phyloP scores from a whole-genome alignment of 495 filamentous ascomycete species.

The Polyplosphaeria fusca region DNA sequence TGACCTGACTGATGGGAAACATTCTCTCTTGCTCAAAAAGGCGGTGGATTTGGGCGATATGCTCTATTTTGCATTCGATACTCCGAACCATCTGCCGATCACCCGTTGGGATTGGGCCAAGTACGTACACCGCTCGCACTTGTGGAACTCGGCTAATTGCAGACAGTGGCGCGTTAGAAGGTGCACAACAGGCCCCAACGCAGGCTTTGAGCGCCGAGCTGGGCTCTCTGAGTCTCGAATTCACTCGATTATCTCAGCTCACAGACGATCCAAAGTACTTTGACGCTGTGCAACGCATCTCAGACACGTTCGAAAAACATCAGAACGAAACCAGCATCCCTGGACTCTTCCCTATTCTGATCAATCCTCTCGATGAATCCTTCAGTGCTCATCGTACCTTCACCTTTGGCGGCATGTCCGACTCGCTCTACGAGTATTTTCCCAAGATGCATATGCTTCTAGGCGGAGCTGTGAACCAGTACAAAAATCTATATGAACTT shows the following conservation, averaged over 20 bases:
- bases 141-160: slow-evolving; percentile 58
- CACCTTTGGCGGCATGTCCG: slow-evolving; percentile 77
- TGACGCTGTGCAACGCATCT: slow-evolving; percentile 89
- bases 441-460: slow-evolving; percentile 79
- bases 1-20: slow-evolving; percentile 56
- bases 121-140: no score
- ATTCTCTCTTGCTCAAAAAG: slow-evolving; percentile 73
- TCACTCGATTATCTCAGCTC: slow-evolving; percentile 88
- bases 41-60: slow-evolving; percentile 85
- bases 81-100: slow-evolving; percentile 93
- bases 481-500: slow-evolving; percentile 73
- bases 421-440: slow-evolving; percentile 93
- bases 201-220: slow-evolving; percentile 60
- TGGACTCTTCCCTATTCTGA: slow-evolving; percentile 58
- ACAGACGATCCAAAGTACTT: slow-evolving; percentile 87
- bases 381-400: slow-evolving; percentile 4
- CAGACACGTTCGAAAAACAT: slow-evolving; percentile 74
- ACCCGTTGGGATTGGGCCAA: slow-evolving; percentile 84
- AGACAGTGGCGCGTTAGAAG: slow-evolving; percentile 54
- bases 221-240: slow-evolving; percentile 86
- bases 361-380: slow-evolving; percentile 2
- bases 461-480: slow-evolving; percentile 77
- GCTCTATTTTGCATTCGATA: slow-evolving; percentile 92
- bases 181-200: slow-evolving; percentile 2
- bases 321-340: slow-evolving; percentile 71